Evolutionary conservation across 169 alveolate species (phyloP).

Genomic region (Plasmodium relictum): DNA sequence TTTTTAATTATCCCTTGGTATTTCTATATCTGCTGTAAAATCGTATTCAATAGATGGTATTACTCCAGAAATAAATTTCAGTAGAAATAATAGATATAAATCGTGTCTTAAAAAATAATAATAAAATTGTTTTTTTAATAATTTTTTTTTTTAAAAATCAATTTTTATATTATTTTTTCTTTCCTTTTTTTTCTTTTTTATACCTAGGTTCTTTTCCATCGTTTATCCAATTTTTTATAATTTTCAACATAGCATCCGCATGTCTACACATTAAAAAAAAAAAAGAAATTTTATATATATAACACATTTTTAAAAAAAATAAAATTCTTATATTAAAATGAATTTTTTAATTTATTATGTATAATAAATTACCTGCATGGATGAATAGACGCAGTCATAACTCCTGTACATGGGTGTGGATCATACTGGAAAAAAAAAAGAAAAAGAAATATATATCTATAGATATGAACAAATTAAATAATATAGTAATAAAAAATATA

Average conservation of each 20-base stretch:
- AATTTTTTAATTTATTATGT: neutral
- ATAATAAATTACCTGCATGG: conserved; percentile 87
- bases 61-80: conserved; percentile 89
- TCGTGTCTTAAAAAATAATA: conserved; percentile 82
- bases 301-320: too few relatives aligned
- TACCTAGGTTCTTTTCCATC: conserved; percentile 71
- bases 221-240: conserved; percentile 63
- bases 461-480: neutral
- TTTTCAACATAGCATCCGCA: conserved; percentile 58
- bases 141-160: neutral
- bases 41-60: conserved; percentile 92
- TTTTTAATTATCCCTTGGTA: conserved; percentile 38
- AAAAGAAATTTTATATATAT: neutral
- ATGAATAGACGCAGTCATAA: conserved; percentile 89
- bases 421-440: conserved; percentile 77
- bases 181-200: neutral
- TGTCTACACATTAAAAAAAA: conserved; percentile 33
- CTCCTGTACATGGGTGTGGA: conserved; percentile 89
- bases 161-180: conserved; percentile 9
- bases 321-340: neutral
- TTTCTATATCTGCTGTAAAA: conserved; percentile 86
- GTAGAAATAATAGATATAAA: conserved; percentile 84
- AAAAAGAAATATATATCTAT: neutral
- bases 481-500: neutral
- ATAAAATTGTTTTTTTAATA: conserved; percentile 45